phyloP scores from a whole-genome alignment of 108 stramenopile genomes.

The Schizochytrium sp. region DNA sequence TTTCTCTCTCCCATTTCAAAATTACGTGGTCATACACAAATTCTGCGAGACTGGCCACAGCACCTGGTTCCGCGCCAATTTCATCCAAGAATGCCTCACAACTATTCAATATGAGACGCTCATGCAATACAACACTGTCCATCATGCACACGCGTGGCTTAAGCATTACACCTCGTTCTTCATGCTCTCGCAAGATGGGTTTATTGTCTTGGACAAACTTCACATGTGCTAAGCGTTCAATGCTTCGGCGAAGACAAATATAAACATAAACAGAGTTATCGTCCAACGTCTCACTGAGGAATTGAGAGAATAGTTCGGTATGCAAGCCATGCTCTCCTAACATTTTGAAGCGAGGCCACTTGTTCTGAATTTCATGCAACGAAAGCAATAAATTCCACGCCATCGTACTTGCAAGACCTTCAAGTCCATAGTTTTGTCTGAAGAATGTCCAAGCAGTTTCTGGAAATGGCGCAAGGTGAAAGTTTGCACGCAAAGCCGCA shows the following conservation, averaged over 20 bases:
- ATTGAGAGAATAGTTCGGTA: neutral
- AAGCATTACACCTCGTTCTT: constrained; percentile 9
- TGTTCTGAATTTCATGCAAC: neutral
- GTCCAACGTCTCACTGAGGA: constrained; percentile 41
- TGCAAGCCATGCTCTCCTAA: constrained; percentile 3
- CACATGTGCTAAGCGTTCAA: neutral
- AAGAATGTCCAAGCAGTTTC: neutral
- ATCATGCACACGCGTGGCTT: constrained; percentile 32
- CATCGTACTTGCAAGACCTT: constrained; percentile 13
- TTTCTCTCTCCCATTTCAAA: neutral
- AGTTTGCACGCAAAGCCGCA: neutral
- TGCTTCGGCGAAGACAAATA: neutral
- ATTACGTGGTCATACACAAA: constrained; percentile 28
- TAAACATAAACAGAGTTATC: neutral
- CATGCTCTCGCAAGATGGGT: constrained; percentile 33
- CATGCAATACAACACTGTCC: neutral
- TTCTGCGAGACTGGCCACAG: neutral
- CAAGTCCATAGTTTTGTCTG: constrained; percentile 17
- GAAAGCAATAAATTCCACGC: constrained; percentile 35
- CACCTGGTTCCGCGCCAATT: neutral
- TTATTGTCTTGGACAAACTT: neutral
- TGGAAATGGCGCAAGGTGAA: neutral
- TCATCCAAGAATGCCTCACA: neutral
- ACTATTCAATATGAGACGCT: neutral
- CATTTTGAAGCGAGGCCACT: neutral